Conservation (phyloP, 495 filamentous ascomycete species). For the Aspergillus campestris region DNA sequence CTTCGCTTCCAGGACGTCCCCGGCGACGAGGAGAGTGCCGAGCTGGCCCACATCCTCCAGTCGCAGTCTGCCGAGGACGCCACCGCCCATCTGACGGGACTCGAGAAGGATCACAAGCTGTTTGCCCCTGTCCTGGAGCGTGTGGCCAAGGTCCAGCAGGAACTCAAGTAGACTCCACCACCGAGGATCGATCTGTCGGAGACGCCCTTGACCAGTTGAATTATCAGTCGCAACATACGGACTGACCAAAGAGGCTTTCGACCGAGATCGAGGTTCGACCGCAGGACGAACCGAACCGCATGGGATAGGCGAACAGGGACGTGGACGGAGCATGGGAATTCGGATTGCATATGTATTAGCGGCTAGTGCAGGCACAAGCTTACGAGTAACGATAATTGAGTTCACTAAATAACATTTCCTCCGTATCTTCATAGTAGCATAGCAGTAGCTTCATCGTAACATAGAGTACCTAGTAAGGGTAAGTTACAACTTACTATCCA, state of each 20-base stretch:
- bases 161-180: constrained; percentile 27
- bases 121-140: constrained; percentile 61
- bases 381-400: too few relatives aligned
- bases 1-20: constrained; percentile 88
- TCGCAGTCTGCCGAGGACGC: constrained; percentile 54
- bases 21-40: constrained; percentile 75
- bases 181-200: background rate
- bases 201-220: background rate
- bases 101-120: constrained; percentile 62
- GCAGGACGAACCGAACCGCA: too few relatives aligned
- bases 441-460: too few relatives aligned
- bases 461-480: too few relatives aligned
- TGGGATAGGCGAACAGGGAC: too few relatives aligned
- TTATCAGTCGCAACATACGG: background rate
- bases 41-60: constrained; percentile 77
- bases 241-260: too few relatives aligned
- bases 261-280: too few relatives aligned
- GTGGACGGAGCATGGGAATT: too few relatives aligned
- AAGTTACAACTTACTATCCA: constrained; percentile 63
- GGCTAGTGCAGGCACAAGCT: too few relatives aligned
- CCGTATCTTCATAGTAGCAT: too few relatives aligned
- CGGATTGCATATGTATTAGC: too few relatives aligned
- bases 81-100: constrained; percentile 65
- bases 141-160: constrained; percentile 68
- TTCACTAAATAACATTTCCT: too few relatives aligned